phyloP scores from a whole-genome alignment of 176 grass and related monocot species.

The Oryza longistaminata region DNA sequence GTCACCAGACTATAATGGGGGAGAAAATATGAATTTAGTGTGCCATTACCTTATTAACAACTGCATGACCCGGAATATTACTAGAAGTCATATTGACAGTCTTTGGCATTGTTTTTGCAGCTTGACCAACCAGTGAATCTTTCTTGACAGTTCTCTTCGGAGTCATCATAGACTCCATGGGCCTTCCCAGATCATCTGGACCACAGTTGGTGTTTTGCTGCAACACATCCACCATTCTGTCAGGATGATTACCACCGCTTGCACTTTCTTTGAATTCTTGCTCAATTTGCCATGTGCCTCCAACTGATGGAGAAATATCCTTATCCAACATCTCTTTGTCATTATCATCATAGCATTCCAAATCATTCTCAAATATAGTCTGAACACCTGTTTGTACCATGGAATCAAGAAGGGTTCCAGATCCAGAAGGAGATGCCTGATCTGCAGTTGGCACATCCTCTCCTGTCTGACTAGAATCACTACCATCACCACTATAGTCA shows the following conservation, averaged over 20 bases:
- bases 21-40: not conserved
- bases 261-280: conserved; percentile 41
- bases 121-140: conserved; percentile 28
- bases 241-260: conserved; percentile 12
- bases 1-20: not conserved
- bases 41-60: conserved; percentile 54
- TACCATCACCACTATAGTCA: conserved; percentile 88
- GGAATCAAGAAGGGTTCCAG: conserved; percentile 36
- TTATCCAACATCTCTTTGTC: conserved; percentile 20
- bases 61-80: conserved; percentile 21
- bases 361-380: conserved; percentile 34
- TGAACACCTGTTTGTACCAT: conserved; percentile 20
- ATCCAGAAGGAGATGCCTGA: conserved; percentile 42
- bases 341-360: conserved; percentile 25
- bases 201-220: conserved; percentile 30
- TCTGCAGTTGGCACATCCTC: conserved; percentile 56
- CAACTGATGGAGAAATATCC: conserved; percentile 38
- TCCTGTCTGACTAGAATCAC: conserved; percentile 85
- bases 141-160: conserved; percentile 28
- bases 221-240: conserved; percentile 30
- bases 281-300: conserved; percentile 22
- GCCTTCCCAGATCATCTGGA: conserved; percentile 17
- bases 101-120: conserved; percentile 48
- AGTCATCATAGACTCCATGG: conserved; percentile 21
- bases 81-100: conserved; percentile 34